A percentile compares a stretch with the other conserved stretches of the same genome.
Evolutionary conservation across 257 asterid species (phyloP).

Genomic region (Solanum pinnatisectum): DNA sequence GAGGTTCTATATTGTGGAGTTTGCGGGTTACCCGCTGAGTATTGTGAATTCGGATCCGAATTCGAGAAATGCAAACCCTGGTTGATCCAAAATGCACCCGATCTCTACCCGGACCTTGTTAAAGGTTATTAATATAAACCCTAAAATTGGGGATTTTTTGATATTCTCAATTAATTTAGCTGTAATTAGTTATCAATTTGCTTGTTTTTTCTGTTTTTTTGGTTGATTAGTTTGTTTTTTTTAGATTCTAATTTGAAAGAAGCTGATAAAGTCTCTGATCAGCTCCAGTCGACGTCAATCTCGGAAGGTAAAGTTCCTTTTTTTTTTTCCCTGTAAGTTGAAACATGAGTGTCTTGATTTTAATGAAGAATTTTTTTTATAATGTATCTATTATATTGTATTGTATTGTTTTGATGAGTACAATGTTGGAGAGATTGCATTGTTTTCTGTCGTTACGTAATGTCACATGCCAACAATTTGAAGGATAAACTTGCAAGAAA

Average conservation of each 20-base stretch:
- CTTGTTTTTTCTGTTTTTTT: neutral
- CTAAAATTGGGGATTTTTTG: neutral
- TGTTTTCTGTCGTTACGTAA: neutral
- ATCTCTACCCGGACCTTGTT: constrained; percentile 73
- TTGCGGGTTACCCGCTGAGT: constrained; percentile 93
- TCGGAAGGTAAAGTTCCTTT: constrained; percentile 32
- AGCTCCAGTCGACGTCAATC: constrained; percentile 78
- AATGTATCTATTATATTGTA: neutral
- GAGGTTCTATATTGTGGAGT: constrained; percentile 70
- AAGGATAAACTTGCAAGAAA: neutral
- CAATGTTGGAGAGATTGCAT: neutral
- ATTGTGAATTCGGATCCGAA: constrained; percentile 90
- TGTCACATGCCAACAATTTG: neutral
- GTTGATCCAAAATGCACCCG: constrained; percentile 73
- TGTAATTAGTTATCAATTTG: neutral
- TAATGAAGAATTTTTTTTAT: neutral
- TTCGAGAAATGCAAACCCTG: constrained; percentile 96
- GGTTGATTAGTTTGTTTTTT: neutral
- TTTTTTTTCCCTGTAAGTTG: neutral
- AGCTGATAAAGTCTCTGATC: constrained; percentile 61
- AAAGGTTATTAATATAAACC: constrained; percentile 47
- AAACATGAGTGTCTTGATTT: neutral
- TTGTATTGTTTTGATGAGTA: neutral
- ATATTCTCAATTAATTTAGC: neutral
- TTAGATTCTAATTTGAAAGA: constrained; percentile 52